phyloP scores from a whole-genome alignment of 768 basidiomycete genomes.

The Agaricus bisporus region DNA sequence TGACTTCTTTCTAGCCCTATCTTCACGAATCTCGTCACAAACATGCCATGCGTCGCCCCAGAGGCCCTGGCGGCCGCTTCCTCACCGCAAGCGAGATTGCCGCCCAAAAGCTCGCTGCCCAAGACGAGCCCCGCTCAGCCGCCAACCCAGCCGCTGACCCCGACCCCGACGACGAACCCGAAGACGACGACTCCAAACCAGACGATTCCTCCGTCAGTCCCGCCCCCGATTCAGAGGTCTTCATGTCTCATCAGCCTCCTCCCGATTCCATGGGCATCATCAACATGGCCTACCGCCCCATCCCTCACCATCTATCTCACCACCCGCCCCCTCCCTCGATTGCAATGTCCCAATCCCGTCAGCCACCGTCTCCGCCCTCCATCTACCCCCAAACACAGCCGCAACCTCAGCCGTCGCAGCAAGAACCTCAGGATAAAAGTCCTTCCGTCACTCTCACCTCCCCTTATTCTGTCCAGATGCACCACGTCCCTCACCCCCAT shows the following conservation, averaged over 20 bases:
- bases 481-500: constrained; percentile 76
- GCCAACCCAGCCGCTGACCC: constrained; percentile 28
- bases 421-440: constrained; percentile 13
- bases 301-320: constrained; percentile 13
- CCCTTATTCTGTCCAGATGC: constrained; percentile 65
- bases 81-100: constrained; percentile 95
- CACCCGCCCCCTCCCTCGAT: constrained; percentile 7
- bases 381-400: constrained; percentile 15
- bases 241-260: constrained; percentile 14
- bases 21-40: constrained; percentile 97
- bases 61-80: constrained; percentile 96
- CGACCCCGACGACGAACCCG: constrained; percentile 19
- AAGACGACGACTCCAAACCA: constrained; percentile 35
- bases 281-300: constrained; percentile 18
- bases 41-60: constrained; percentile 95
- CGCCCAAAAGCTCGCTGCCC: constrained; percentile 53
- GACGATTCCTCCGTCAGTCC: constrained; percentile 23
- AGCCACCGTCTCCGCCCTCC: neutral
- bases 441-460: constrained; percentile 41
- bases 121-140: constrained; percentile 27
- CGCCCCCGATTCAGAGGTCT: constrained; percentile 16
- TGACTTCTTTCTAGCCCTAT: constrained; percentile 63
- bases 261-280: constrained; percentile 21
- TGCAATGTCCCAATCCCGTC: constrained; percentile 8
- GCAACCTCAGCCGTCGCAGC: constrained; percentile 15